These are phyloP conservation scores for Panellus pusillus DNA, from an alignment of 768 basidiomycete genomes.

Conservation along the genomic window DNA sequence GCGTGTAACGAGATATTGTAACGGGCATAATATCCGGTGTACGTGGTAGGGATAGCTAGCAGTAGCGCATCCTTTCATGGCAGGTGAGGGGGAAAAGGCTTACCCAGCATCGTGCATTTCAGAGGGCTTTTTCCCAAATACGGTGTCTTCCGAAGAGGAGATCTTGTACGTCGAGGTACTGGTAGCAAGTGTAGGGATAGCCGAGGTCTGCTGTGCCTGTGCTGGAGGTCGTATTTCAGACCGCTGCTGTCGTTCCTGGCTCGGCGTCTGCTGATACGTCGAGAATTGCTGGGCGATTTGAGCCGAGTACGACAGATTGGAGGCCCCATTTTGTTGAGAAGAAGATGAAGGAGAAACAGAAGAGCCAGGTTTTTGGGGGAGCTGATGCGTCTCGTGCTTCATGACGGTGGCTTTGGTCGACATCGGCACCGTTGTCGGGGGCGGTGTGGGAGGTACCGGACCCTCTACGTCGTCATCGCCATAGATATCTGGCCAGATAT, in stretches of 20 bases:
- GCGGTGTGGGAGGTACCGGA: constrained; percentile 33
- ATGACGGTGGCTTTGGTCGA: constrained; percentile 7
- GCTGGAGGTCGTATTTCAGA: constrained; percentile 25
- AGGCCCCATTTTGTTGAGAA: constrained; percentile 24
- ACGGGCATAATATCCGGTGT: constrained; percentile 25
- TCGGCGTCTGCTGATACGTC: constrained; percentile 62
- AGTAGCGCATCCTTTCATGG: constrained; percentile 20
- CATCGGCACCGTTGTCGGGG: constrained; percentile 18
- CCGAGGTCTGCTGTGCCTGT: constrained; percentile 26
- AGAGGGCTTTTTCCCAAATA: constrained; percentile 60
- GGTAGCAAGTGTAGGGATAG: constrained; percentile 34
- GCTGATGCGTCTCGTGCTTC: constrained; percentile 17
- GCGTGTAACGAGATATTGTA: constrained; percentile 34
- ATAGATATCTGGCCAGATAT: constrained; percentile 47
- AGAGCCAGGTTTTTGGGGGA: constrained; percentile 18
- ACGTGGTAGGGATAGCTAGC: constrained; percentile 37
- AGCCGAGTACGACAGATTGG: constrained; percentile 54
- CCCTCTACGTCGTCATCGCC: constrained; percentile 51
- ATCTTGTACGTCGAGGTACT: constrained; percentile 21
- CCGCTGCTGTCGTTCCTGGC: constrained; percentile 60
- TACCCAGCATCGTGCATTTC: constrained; percentile 86
- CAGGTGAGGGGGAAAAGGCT: constrained; percentile 36
- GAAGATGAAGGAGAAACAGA: constrained; percentile 20
- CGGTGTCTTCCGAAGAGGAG: constrained; percentile 31
- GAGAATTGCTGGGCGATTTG: constrained; percentile 69